Percentiles rank a stretch among this genome's conserved stretches.
These are phyloP conservation scores for Cystobasidium slooffiae DNA, from an alignment of 1,284 basidiomycete genomes.

Conservation along the genomic window DNA sequence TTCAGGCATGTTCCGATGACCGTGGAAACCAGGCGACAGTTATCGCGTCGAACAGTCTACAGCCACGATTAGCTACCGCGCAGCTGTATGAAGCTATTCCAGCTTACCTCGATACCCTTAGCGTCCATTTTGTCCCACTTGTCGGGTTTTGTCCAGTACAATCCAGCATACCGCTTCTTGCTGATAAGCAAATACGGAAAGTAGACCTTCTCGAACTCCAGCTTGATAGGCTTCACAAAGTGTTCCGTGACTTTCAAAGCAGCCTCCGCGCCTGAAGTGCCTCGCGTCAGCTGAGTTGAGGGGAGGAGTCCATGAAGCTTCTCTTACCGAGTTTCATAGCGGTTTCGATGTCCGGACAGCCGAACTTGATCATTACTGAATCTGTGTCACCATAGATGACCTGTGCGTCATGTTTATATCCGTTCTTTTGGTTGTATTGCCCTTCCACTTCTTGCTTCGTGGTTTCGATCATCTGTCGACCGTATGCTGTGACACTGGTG, in stretches of 20 bases:
- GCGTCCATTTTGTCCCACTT: constrained; percentile 99
- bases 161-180: constrained; percentile 94
- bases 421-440: constrained; percentile 82
- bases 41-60: constrained; percentile 92
- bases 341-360: constrained; percentile 76
- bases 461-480: constrained; percentile 95
- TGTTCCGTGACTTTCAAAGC: constrained; percentile 89
- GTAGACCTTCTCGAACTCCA: constrained; percentile 98
- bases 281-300: too few relatives aligned
- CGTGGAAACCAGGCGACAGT: constrained; percentile 91
- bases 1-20: constrained; percentile 95
- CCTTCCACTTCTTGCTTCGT: constrained; percentile 91
- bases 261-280: constrained; percentile 77
- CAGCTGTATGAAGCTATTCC: neutral
- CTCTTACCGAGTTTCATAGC: constrained; percentile 72
- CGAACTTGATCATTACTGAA: constrained; percentile 96
- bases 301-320: neutral
- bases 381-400: constrained; percentile 98
- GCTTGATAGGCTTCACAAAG: constrained; percentile 91
- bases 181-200: constrained; percentile 94
- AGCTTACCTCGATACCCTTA: constrained; percentile 89
- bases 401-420: constrained; percentile 80
- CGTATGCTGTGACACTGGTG: constrained; percentile 88
- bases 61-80: neutral
- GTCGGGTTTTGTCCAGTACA: constrained; percentile 92